Evolutionary conservation across 2,329 filamentous ascomycete species (phyloP).

Genomic region (Zelopaecilomyces penicillatus): DNA sequence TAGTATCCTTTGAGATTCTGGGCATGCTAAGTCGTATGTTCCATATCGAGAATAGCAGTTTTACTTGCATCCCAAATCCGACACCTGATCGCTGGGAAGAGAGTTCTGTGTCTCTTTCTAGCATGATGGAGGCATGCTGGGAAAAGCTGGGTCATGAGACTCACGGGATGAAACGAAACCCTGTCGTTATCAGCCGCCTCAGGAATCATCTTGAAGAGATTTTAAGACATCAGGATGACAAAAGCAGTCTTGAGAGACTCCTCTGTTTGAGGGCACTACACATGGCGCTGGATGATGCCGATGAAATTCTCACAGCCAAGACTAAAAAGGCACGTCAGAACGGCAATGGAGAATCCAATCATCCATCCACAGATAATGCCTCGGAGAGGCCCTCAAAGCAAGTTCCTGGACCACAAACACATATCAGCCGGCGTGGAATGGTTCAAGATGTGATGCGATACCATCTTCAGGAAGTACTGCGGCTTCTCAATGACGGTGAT

Average conservation of each 20-base stretch:
- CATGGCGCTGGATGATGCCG: constrained; percentile 31
- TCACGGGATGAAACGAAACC: constrained; percentile 11
- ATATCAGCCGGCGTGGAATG: constrained; percentile 22
- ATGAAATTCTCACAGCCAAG: constrained; percentile 33
- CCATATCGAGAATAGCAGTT: constrained; percentile 40
- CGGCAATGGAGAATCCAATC: not conserved
- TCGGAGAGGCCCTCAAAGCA: not conserved
- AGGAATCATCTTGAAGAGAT: constrained; percentile 18
- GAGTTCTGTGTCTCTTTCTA: constrained; percentile 35
- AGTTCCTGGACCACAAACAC: not conserved
- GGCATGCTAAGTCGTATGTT: constrained; percentile 48
- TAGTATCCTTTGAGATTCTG: constrained; percentile 49
- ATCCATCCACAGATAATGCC: not conserved
- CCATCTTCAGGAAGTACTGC: constrained; percentile 41
- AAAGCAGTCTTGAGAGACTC: constrained; percentile 19
- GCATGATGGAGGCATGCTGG: constrained; percentile 32
- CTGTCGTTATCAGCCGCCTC: constrained; percentile 16
- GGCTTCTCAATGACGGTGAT: constrained; percentile 34
- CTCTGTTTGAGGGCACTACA: constrained; percentile 31
- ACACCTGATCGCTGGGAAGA: constrained; percentile 47
- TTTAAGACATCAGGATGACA: constrained; percentile 14
- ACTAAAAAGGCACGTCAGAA: constrained; percentile 9
- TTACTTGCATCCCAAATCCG: constrained; percentile 49
- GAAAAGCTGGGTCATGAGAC: constrained; percentile 19
- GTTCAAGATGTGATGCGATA: constrained; percentile 39